Evolutionary conservation across 176 grass and related monocot genomes (phyloP), one percentile per base, ranked within the genome.

Genomic region (Oryza coarctata): DNA sequence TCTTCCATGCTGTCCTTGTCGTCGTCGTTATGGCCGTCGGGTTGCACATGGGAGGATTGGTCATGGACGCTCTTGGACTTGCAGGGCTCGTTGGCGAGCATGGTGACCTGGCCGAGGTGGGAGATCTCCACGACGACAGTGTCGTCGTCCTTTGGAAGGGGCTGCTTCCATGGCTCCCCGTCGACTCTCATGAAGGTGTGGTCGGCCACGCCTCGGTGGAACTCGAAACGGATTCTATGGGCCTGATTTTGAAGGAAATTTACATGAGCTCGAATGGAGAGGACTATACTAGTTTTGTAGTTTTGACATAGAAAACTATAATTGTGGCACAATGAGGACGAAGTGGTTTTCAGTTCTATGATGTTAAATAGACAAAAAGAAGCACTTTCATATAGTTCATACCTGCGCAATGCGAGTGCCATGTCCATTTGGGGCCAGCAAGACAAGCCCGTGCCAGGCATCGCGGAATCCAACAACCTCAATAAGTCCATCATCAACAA

Each of bases 131-230:
- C 88, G 0, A 97, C 88, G 1, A 97, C 86, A 0, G 88, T 85
- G 81, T 91, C 86, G 0, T 94, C 88, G 18, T 97, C 88, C 29
- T 52, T 79, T 0, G 94, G 94, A 26, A 97, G 86, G 7, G 94
- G 94, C 70, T 97, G 92, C 84, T 94, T 97, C 94, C 94, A 97
- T 1, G 94, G 94, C 70, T 97, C 94, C 41, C 94, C 94, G 1
- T 97, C 94, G 7, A 97, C 69, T 70, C 94, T 90, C 94, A 97
- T 97, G 87, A 85, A 97, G 2, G 94, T 91, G 65, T 92, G 77
- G 0, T 91, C 78, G 5, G 88, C 80, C 6, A 62, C 83, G 1
- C 88, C 94, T 79, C 92, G 87, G 78, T 88, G 88, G 65, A 94
- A 97, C 80, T 94, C 92, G 0, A 97, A 97, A 0, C 92, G 89